Evolutionary conservation across 805 yeast genomes (phyloP).

Genomic region (Saccharomyces jurei): DNA sequence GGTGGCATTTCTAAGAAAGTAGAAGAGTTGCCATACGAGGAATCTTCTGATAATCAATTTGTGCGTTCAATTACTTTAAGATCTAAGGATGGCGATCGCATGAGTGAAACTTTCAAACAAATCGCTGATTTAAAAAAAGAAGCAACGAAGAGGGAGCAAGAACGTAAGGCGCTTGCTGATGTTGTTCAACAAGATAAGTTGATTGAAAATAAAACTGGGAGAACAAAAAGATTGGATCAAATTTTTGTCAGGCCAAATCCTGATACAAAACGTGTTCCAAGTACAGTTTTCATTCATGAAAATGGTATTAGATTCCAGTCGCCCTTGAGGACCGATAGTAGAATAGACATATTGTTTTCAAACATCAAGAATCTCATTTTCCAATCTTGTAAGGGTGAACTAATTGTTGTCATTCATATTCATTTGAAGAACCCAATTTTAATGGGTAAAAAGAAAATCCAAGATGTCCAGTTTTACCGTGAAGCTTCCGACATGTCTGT

Average conservation of each 20-base stretch:
- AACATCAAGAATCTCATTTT: conserved; percentile 90
- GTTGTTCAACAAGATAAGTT: conserved; percentile 88
- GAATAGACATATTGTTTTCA: conserved; percentile 78
- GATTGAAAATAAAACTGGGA: conserved; percentile 70
- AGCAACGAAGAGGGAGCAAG: conserved; percentile 82
- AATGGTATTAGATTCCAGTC: conserved; percentile 94
- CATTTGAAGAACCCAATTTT: conserved; percentile 88
- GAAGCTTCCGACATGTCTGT: conserved; percentile 94
- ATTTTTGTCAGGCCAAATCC: conserved; percentile 93
- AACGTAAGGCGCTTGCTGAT: conserved; percentile 85
- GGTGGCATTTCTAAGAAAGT: conserved; percentile 61
- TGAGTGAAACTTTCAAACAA: conserved; percentile 81
- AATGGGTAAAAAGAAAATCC: conserved; percentile 92
- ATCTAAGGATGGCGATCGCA: conserved; percentile 83
- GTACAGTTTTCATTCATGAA: conserved; percentile 83
- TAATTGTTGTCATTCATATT: conserved; percentile 85
- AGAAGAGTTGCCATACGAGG: conserved; percentile 86
- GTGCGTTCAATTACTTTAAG: conserved; percentile 80
- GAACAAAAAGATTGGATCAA: conserved; percentile 80
- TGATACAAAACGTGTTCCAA: conserved; percentile 92
- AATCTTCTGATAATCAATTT: conserved; percentile 76
- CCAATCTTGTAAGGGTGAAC: conserved; percentile 93
- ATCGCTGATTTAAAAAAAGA: conserved; percentile 90
- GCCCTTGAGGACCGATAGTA: conserved; percentile 73
- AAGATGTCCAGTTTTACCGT: conserved; percentile 91